A percentile compares a stretch with the other conserved stretches of the same genome.
Conservation (phyloP, 1,284 basidiomycete species). For the Cryptococcus neoformans region DNA sequence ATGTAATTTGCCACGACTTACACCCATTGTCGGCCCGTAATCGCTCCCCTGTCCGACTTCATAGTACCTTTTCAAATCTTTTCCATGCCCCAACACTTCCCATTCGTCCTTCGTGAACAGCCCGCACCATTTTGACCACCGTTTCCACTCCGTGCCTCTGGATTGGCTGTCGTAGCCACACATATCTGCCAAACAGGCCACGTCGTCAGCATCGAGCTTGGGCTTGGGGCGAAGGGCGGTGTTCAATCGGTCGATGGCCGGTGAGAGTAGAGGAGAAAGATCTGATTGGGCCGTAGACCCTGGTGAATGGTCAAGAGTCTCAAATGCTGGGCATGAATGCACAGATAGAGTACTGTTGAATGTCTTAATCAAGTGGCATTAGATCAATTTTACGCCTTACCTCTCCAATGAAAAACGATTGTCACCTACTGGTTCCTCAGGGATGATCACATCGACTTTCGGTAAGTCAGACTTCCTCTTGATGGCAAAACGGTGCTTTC, state of each 20-base stretch:
- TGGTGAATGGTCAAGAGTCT: constrained; percentile 27
- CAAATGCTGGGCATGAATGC: constrained; percentile 62
- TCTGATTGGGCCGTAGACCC: constrained; percentile 55
- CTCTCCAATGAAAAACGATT: not conserved
- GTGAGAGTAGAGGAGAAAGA: constrained; percentile 59
- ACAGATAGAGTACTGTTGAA: constrained; percentile 73
- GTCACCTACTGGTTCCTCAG: constrained; percentile 18
- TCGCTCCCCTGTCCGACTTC: constrained; percentile 55
- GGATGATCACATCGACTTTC: constrained; percentile 30
- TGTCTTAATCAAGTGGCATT: constrained; percentile 25
- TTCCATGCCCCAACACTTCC: constrained; percentile 62
- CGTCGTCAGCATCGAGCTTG: constrained; percentile 59
- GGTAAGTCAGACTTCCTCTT: constrained; percentile 12
- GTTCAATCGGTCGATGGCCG: constrained; percentile 57
- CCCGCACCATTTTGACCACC: constrained; percentile 65
- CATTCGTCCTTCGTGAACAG: constrained; percentile 63
- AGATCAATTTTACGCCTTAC: not conserved
- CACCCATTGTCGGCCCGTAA: constrained; percentile 53
- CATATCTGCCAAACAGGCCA: constrained; percentile 63
- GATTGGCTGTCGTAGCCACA: constrained; percentile 69
- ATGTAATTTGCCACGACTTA: not conserved
- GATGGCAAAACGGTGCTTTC: constrained; percentile 20
- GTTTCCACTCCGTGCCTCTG: constrained; percentile 47
- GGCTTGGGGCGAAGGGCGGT: constrained; percentile 55
- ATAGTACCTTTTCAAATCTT: constrained; percentile 75